phyloP scores from a whole-genome alignment of 805 yeast species.

The Candida wancherniae region DNA sequence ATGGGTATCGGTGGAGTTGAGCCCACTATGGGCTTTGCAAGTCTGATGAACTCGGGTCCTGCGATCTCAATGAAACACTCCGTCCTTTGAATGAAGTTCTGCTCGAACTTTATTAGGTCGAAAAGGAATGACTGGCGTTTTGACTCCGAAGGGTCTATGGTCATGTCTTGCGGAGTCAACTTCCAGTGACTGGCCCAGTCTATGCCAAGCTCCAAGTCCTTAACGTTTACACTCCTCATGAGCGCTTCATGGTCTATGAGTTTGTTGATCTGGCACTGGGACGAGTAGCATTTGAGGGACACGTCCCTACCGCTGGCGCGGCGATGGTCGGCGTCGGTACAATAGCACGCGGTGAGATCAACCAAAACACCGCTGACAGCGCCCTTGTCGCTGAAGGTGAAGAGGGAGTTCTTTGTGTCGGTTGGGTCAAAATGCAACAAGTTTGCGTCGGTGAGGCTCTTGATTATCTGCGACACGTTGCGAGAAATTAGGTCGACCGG shows the following conservation, averaged over 20 bases:
- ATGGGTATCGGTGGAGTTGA: slow-evolving; percentile 15
- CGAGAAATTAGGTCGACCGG: slow-evolving; percentile 48
- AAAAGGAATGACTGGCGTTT: slow-evolving; percentile 70
- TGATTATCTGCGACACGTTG: slow-evolving; percentile 46
- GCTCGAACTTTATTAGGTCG: slow-evolving; percentile 69
- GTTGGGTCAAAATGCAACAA: slow-evolving; percentile 19
- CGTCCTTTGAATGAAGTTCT: slow-evolving; percentile 63
- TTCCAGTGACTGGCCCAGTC: slow-evolving; percentile 71
- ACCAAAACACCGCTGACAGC: slow-evolving; percentile 39
- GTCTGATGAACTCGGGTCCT: slow-evolving; percentile 37
- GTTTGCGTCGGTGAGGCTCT: slow-evolving; percentile 36
- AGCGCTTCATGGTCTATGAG: slow-evolving; percentile 14
- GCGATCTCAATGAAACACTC: slow-evolving; percentile 52
- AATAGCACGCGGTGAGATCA: slow-evolving; percentile 44
- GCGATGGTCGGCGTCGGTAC: slow-evolving; percentile 19
- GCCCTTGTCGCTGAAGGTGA: slow-evolving; percentile 11
- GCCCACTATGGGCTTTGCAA: slow-evolving; percentile 21
- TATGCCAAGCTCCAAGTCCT: slow-evolving; percentile 29
- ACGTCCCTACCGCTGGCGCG: slow-evolving; percentile 2
- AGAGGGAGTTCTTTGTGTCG: neutral
- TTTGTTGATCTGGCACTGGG: slow-evolving; percentile 29
- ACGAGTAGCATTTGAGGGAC: slow-evolving; percentile 24
- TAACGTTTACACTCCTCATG: slow-evolving; percentile 18
- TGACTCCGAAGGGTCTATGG: slow-evolving; percentile 47
- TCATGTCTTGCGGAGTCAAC: slow-evolving; percentile 48